Percentiles rank a stretch among this genome's conserved stretches.
These are phyloP conservation scores for Alternaria hordeiaustralica DNA, from an alignment of 2,329 filamentous ascomycete genomes.

Conservation along the genomic window DNA sequence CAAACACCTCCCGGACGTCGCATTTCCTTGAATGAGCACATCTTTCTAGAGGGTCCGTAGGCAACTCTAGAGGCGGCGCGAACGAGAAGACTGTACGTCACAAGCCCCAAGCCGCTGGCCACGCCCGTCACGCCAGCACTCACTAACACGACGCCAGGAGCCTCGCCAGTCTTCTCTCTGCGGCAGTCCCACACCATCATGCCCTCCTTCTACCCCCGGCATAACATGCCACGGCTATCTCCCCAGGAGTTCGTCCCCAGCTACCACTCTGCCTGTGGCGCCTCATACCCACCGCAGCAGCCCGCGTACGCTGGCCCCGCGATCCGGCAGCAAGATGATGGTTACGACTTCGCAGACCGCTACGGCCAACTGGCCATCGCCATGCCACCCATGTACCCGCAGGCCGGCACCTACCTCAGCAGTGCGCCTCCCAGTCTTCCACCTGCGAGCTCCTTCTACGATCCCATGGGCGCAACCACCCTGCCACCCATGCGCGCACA, in stretches of 20 bases:
- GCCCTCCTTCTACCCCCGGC: slow-evolving; percentile 59
- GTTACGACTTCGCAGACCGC: slow-evolving; percentile 55
- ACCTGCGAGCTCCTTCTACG: slow-evolving; percentile 52
- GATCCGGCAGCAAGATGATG: slow-evolving; percentile 52
- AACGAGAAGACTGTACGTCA: slow-evolving; percentile 50
- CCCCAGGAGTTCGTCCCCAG: slow-evolving; percentile 57
- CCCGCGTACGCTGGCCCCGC: slow-evolving; percentile 51
- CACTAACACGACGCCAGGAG: slow-evolving; percentile 43
- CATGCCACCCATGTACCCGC: slow-evolving; percentile 50
- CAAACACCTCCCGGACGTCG: slow-evolving; percentile 26
- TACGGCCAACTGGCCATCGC: slow-evolving; percentile 53
- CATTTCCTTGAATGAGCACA: slow-evolving; percentile 47
- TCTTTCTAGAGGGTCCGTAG: slow-evolving; percentile 41
- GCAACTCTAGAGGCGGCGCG: slow-evolving; percentile 46
- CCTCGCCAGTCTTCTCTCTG: slow-evolving; percentile 52
- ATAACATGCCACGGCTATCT: slow-evolving; percentile 54
- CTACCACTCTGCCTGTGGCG: slow-evolving; percentile 53
- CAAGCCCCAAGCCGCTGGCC: background rate
- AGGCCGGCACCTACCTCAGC: slow-evolving; percentile 49
- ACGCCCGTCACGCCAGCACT: slow-evolving; percentile 6
- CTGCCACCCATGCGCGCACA: slow-evolving; percentile 57
- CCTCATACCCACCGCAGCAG: slow-evolving; percentile 54
- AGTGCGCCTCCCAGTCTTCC: slow-evolving; percentile 45
- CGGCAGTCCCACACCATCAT: slow-evolving; percentile 50
- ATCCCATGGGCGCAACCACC: slow-evolving; percentile 52